Base-by-base conservation (phyloP, 768 basidiomycete genomes). In the Zangia roseola region DNA sequence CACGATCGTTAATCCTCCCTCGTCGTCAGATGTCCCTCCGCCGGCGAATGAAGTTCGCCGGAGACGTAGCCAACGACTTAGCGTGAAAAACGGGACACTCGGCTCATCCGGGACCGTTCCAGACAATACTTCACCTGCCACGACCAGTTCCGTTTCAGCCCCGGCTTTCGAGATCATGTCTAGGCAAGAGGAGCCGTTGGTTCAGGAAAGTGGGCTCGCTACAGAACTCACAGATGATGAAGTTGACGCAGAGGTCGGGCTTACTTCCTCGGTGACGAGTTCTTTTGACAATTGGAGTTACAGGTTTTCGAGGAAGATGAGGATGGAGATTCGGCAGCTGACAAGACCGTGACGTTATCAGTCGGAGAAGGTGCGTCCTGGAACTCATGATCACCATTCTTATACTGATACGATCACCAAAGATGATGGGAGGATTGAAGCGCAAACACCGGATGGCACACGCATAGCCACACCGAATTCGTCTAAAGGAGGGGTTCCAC, bases 391-490 rank as follows among this genome's bases (percentile, higher is more conserved):
- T 16, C 14, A 37, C 40, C 25, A 23, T 16, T 31, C 4, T 31
- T 34, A 6, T 57, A 25, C 50, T 58, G 5, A 59, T 42, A n/a
- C 38, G n/a, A 45, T 31, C 25, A 16, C 38, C 20, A 10, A 49
- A 88, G 94, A 95, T 68, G 94, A 93, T 8, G 85, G 88, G n/a
- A 91, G 88, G 65, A 80, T 98, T 9, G 92, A 94, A 62, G 97
- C 94, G 2, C 91, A 97, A 65, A 97, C 97, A 0, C 94, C 97
- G 4, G 93, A 97, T 56, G 97, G 97, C 1, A 98, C 94, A 0
- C 82, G 93, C 14, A 84, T 99, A 25, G 83, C 90, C 3, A 98
- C 97, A 5, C 95, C 97, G 1, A 86, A 76, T 46, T 78, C 81
- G 2, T 56, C 66, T 3, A 79, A 74, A 59, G 76, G 78, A 58